Conservation (phyloP, 2,329 filamentous ascomycete species). For the Zymoseptoria pseudotritici region DNA sequence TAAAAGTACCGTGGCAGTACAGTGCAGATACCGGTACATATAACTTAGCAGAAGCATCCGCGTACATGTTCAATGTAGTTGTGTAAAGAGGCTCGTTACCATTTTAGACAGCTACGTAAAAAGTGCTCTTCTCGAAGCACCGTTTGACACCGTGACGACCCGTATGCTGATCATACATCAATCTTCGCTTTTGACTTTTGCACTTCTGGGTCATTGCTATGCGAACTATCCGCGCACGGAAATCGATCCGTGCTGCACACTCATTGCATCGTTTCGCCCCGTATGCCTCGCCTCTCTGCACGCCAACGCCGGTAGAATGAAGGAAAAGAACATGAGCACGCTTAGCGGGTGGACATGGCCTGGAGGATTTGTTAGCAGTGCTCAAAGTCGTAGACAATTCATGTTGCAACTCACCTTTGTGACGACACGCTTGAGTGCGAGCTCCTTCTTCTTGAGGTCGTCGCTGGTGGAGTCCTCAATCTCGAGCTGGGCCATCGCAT, state of each 20-base stretch:
- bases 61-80: neutral
- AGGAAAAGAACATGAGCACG: conserved; percentile 12
- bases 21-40: too few relatives aligned
- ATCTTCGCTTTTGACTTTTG: conserved; percentile 15
- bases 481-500: conserved; percentile 97
- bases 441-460: conserved; percentile 99
- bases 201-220: conserved; percentile 14
- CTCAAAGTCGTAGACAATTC: too few relatives aligned
- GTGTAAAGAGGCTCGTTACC: neutral
- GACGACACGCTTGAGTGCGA: conserved; percentile 92
- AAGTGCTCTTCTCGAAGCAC: neutral
- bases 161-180: conserved; percentile 18
- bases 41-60: too few relatives aligned
- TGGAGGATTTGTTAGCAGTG: neutral
- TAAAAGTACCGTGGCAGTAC: too few relatives aligned
- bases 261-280: conserved; percentile 9
- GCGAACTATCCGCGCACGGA: conserved; percentile 16
- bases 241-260: conserved; percentile 10
- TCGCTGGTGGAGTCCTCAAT: conserved; percentile 85
- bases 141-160: neutral
- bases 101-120: neutral
- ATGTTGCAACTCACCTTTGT: conserved; percentile 72
- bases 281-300: conserved; percentile 15
- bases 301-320: conserved; percentile 18
- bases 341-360: conserved; percentile 33